Base-by-base conservation (phyloP, 257 asterid genomes). In the Eucommia ulmoides region DNA sequence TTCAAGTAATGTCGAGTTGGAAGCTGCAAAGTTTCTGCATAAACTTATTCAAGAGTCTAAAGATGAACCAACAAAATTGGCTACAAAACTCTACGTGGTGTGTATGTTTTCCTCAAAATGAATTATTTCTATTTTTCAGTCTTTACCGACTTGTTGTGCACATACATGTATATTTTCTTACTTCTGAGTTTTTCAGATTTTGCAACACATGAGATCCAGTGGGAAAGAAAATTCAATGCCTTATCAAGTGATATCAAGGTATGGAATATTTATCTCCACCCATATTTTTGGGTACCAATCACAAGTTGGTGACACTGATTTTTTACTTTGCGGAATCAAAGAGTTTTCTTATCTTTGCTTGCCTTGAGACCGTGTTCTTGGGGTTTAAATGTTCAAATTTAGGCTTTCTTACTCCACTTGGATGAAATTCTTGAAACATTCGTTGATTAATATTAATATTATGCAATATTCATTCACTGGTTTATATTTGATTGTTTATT, bases 171-270 rank as follows among this genome's bases (percentile, higher is more conserved):
- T n/a, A n/a, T n/a, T n/a, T n/a, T n/a, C n/a, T n/a, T n/a, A n/a
- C n/a, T n/a, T n/a, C n/a, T n/a, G 45, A 56, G 45, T 51, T 20
- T 51, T 48, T 69, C 76, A 91, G 98, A 91, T 91, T 70, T 72
- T 91, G 80, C 96, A 91, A 60, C 98, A 91, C 62, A 91, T 91
- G 98, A 79, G 84, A 78, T 73, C 93, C 53, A 91, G 98, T 47
- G 98, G 98, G 68, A 86, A 91, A 76, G 98, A 86, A 65, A 79
- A 83, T 66, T 83, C 98, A 41, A 76, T 91, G 94, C 98, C 98
- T 18, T 91, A 83, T 71, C 96, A 86, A 78, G 96, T 86, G 45
- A 91, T 91, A 74, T 86, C 96, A 41, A 83, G 96, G 98, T 91
- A 77, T 54, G 52, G 18, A 19, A 42, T 55, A 60, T 57, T 33